phyloP scores from a whole-genome alignment of 2,329 filamentous ascomycete species.

The Neopestalotiopsis rosae region DNA sequence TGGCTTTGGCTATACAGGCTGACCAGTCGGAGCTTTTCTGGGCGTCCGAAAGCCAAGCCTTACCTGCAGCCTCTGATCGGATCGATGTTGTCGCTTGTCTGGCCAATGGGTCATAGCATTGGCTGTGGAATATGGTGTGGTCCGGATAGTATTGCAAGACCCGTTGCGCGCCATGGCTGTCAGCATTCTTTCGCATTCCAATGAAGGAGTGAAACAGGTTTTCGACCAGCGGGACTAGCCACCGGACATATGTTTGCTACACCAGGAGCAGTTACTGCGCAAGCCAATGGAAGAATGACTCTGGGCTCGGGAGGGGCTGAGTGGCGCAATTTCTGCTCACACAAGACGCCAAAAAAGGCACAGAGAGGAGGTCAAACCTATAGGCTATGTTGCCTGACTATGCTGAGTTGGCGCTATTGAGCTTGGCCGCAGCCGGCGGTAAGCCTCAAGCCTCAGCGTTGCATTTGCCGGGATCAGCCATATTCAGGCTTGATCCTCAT shows the following conservation, averaged over 20 bases:
- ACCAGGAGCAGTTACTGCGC: neutral
- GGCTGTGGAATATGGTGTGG: neutral
- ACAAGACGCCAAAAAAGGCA: slow-evolving; percentile 5
- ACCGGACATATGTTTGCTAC: neutral
- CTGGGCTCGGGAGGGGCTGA: neutral
- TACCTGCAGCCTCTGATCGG: neutral
- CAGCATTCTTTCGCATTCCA: neutral
- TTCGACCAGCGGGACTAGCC: neutral
- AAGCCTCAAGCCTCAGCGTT: slow-evolving; percentile 4
- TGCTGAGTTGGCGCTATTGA: neutral
- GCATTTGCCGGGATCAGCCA: neutral
- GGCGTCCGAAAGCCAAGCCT: neutral
- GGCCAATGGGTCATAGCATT: neutral
- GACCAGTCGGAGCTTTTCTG: slow-evolving; percentile 1
- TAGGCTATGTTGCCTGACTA: slow-evolving; percentile 1
- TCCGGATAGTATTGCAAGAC: neutral
- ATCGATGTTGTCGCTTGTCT: slow-evolving; percentile 1
- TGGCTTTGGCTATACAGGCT: neutral
- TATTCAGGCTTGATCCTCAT: neutral
- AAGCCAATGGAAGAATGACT: neutral
- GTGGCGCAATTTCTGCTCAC: slow-evolving; percentile 1
- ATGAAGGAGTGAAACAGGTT: neutral
- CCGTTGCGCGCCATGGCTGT: neutral
- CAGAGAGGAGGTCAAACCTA: neutral
- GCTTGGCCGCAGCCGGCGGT: slow-evolving; percentile 3